A percentile compares a stretch with the other conserved stretches of the same genome.
phyloP scores from a whole-genome alignment of 352 stramenopile species.

The Phytophthora melonis region DNA sequence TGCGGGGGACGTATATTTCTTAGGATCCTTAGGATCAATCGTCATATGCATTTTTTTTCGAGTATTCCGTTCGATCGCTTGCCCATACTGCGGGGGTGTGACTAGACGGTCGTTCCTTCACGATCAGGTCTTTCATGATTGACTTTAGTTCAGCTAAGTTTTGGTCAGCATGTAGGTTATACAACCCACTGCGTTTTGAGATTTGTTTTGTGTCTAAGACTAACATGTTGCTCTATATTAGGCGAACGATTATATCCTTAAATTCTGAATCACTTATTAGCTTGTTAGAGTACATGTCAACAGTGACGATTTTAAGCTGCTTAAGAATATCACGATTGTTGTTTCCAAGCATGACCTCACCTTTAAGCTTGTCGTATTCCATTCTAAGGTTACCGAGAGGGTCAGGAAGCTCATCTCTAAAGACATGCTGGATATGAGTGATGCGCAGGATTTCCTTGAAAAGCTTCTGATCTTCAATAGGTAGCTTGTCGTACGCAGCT shows the following conservation, averaged over 20 bases:
- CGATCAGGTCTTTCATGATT: slow-evolving; percentile 16
- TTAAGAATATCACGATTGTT: slow-evolving; percentile 16
- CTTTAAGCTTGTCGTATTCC: slow-evolving; percentile 19
- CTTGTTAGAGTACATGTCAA: slow-evolving; percentile 18
- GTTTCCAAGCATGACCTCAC: slow-evolving; percentile 21
- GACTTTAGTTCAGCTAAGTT: slow-evolving; percentile 19
- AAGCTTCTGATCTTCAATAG: too few relatives aligned
- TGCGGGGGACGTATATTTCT: too few relatives aligned
- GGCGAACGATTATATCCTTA: slow-evolving; percentile 6
- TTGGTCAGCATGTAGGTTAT: slow-evolving; percentile 12
- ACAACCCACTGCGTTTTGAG: background rate
- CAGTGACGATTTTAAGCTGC: slow-evolving; percentile 13
- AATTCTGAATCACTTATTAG: slow-evolving; percentile 8
- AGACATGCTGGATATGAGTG: too few relatives aligned
- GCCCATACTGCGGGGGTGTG: background rate
- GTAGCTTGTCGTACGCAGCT: too few relatives aligned
- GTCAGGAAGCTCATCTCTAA: too few relatives aligned
- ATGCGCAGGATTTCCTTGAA: too few relatives aligned
- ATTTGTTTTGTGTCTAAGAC: background rate
- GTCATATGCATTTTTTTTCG: too few relatives aligned
- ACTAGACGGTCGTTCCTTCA: slow-evolving; percentile 1
- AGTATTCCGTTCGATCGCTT: background rate
- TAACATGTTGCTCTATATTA: background rate
- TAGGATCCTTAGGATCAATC: too few relatives aligned
- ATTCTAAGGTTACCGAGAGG: background rate